Evolutionary conservation across 768 basidiomycete genomes (phyloP).

Genomic region (Tricholoma saponaceum): DNA sequence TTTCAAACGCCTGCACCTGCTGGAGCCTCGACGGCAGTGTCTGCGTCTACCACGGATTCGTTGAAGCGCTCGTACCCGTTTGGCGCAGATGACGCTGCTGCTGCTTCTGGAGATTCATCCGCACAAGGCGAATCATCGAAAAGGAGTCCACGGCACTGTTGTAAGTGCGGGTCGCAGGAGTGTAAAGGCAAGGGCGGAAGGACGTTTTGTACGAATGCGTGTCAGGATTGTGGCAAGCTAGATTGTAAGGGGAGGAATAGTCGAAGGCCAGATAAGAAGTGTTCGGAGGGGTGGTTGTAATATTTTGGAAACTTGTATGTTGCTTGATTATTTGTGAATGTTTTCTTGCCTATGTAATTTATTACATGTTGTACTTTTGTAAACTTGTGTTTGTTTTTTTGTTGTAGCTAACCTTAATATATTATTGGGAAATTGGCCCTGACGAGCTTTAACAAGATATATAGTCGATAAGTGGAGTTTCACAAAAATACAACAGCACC

Average conservation of each 20-base stretch:
- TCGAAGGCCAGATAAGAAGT: conserved; percentile 71
- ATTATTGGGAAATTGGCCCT: neutral
- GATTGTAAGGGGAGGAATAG: conserved; percentile 78
- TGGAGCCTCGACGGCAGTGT: neutral
- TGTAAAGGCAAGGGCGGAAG: conserved; percentile 84
- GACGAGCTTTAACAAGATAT: neutral
- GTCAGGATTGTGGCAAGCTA: conserved; percentile 80
- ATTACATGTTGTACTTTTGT: neutral
- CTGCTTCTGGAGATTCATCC: conserved; percentile 13
- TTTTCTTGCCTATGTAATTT: neutral
- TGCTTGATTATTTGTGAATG: neutral
- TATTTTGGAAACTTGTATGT: neutral
- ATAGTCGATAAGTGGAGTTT: neutral
- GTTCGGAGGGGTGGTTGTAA: conserved; percentile 48
- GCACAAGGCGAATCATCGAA: conserved; percentile 40
- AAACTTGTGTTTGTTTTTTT: neutral
- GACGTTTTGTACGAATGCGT: conserved; percentile 66
- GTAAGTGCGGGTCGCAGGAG: conserved; percentile 76
- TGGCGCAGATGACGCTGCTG: conserved; percentile 4
- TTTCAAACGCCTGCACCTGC: neutral
- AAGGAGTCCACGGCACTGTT: conserved; percentile 69
- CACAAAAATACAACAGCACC: too few species aligned
- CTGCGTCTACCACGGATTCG: neutral
- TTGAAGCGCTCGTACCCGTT: conserved; percentile 23
- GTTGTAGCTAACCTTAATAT: neutral